These are phyloP conservation scores for Aspergillus pseudotamarii DNA, from an alignment of 2,329 filamentous ascomycete genomes.

Conservation along the genomic window DNA sequence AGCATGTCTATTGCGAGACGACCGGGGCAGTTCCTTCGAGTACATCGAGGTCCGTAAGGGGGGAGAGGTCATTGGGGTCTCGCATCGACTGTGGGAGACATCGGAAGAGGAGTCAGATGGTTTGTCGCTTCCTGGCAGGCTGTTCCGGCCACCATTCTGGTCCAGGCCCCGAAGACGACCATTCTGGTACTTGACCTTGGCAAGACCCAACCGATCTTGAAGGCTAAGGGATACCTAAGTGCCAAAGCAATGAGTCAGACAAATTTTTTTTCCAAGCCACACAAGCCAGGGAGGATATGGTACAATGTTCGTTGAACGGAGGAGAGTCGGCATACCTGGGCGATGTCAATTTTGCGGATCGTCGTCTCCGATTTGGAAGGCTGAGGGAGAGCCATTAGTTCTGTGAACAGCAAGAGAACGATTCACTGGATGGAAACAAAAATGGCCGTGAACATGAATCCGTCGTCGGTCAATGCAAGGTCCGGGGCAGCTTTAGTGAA, in stretches of 20 bases:
- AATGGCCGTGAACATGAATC: constrained; percentile 14
- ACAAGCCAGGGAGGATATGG: background rate
- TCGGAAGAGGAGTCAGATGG: constrained; percentile 86
- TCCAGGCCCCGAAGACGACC: constrained; percentile 82
- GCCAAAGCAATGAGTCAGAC: constrained; percentile 20
- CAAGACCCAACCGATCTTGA: constrained; percentile 90
- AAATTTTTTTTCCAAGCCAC: constrained; percentile 17
- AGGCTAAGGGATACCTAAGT: constrained; percentile 86
- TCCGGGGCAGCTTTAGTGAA: background rate
- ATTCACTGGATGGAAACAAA: constrained; percentile 21
- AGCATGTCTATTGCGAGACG: constrained; percentile 46
- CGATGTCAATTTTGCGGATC: constrained; percentile 46
- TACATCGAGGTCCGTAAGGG: constrained; percentile 81
- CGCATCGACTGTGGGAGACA: constrained; percentile 64
- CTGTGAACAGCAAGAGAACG: constrained; percentile 12
- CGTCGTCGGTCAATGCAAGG: background rate
- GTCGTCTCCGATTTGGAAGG: constrained; percentile 40
- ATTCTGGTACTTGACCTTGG: constrained; percentile 96
- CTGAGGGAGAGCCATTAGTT: constrained; percentile 36
- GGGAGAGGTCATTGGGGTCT: constrained; percentile 71
- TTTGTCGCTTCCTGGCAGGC: constrained; percentile 66
- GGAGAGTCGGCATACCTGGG: constrained; percentile 35
- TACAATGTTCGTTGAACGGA: background rate
- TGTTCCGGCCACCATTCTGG: constrained; percentile 74
- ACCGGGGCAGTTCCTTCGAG: constrained; percentile 75